Base-by-base conservation (phyloP, 768 basidiomycete genomes). In the Pleurotus platypus region DNA sequence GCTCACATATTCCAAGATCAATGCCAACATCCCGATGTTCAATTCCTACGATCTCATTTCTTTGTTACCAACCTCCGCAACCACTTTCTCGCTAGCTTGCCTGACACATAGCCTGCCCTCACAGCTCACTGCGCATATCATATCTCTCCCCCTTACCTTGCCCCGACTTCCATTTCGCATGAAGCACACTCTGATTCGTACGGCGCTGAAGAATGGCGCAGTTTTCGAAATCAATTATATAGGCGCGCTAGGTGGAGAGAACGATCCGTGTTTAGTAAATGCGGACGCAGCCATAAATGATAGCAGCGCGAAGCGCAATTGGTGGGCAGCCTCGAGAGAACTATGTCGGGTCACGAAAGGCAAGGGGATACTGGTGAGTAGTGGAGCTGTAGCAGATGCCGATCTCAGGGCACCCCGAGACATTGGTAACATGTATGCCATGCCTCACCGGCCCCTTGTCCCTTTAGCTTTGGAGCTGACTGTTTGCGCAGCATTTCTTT, bases 311-410 rank as follows among this genome's bases (percentile, higher is more conserved):
- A 90, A 89, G 71, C 73, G 89, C 40, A 90, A 92, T 61, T 91
- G 91, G 92, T 90, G 92, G 92, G 84, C 88, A 0, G 78, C 83
- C 0, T 83, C 90, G 9, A 75, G 86, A 35, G 92, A 95, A 69
- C 74, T 94, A 2, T 78, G 84, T 15, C 78, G 92, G 1, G 90
- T 92, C 1, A 87, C 90, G 2, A 90, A 90, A 61, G 91, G 92
- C 1, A 90, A 85, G 65, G 87, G 84, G 0, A 66, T 94, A 53
- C 66, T 95, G 11, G 74, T 92, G 5, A 88, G 87, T 58, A 81
- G 89, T 1, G 90, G 89, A 0, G 85, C 82, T 0, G 69, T 78
- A n/a, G 70, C 76, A 4, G 77, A 83, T 45, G 78, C 78, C 13
- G 86, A 92, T 67, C 66, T 89, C 30, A 76, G 92, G 55, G 84